Base-by-base conservation (phyloP, 805 yeast species). In the Candida dajiaensis region DNA sequence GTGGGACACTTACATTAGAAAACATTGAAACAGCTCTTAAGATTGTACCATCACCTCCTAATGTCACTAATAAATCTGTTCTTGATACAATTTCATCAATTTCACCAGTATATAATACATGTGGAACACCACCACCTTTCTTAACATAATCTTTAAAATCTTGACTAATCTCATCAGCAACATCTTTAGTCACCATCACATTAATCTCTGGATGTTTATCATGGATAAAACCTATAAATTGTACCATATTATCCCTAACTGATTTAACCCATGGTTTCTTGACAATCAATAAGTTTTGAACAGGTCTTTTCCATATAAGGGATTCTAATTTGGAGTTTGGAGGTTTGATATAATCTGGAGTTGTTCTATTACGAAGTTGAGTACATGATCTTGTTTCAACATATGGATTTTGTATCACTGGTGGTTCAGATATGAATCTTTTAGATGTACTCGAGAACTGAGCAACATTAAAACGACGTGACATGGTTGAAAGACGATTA, bases 11-110 rank as follows among this genome's bases (percentile, higher is more conserved):
- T 10, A 72, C 72, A 58, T 80, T 78, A 45, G 83, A 80, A 60
- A 90, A 90, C 56, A 80, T 69, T 6, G 94, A 80, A 0, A 89
- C 92, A 0, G 92, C 96, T 45, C 90, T 76, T 39, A 90, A 65
- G 46, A 89, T 88, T 0, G 97, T 90, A 6, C 98, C 98, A 64
- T 90, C 98, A 18, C 98, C 98, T n/a, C 98, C 98, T 36, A 90
- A 65, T 0, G 96, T 85, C 9, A 90, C 89, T 35, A 90, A 68
- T 38, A 90, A 64, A 59, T 90, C 98, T 0, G 96, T 78, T 55
- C 81, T 85, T 11, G 69, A 56, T 1, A 79, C 73, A 38, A 89
- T 78, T 10, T 81, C 84, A 11, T 70, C 66, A 16, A 64, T 64
- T 4, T 75, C 56, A 0, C 95, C 94, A 0, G 90, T 77, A 57